Conservation (phyloP, 345 rosid species). For the Pelargonium nanum region DNA sequence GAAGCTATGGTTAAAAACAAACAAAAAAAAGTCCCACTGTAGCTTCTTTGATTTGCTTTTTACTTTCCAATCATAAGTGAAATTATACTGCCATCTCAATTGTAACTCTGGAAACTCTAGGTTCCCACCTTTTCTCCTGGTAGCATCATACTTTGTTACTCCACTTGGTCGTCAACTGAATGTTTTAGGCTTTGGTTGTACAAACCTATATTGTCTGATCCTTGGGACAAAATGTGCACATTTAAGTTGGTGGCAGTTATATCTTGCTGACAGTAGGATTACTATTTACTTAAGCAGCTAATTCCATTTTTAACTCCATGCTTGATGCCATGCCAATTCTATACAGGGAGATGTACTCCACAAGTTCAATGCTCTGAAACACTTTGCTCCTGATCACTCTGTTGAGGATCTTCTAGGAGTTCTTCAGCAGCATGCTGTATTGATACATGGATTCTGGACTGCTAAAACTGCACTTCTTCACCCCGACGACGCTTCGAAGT, state of each 20-base stretch:
- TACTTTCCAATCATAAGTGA: neutral
- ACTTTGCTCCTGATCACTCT: slow-evolving; percentile 42
- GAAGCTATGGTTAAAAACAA: neutral
- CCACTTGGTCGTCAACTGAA: neutral
- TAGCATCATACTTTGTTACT: neutral
- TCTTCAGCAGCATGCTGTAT: slow-evolving; percentile 44
- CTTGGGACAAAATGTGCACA: neutral
- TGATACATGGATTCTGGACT: slow-evolving; percentile 89
- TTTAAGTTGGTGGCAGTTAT: too few species aligned
- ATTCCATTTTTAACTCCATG: neutral
- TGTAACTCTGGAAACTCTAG: neutral
- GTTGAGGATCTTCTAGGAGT: slow-evolving; percentile 39
- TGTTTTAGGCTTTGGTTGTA: neutral
- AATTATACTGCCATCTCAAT: neutral
- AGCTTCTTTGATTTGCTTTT: neutral
- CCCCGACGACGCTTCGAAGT: slow-evolving; percentile 15
- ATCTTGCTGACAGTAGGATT: neutral
- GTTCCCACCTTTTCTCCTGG: neutral
- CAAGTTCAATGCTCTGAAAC: slow-evolving; percentile 51
- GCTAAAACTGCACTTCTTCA: slow-evolving; percentile 42
- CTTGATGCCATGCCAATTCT: neutral
- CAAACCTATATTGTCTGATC: neutral
- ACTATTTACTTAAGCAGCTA: neutral
- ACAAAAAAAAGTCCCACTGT: neutral
- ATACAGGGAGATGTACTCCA: slow-evolving; percentile 46